phyloP scores from a whole-genome alignment of 2,329 filamentous ascomycete species.

The Aureobasidium lini region DNA sequence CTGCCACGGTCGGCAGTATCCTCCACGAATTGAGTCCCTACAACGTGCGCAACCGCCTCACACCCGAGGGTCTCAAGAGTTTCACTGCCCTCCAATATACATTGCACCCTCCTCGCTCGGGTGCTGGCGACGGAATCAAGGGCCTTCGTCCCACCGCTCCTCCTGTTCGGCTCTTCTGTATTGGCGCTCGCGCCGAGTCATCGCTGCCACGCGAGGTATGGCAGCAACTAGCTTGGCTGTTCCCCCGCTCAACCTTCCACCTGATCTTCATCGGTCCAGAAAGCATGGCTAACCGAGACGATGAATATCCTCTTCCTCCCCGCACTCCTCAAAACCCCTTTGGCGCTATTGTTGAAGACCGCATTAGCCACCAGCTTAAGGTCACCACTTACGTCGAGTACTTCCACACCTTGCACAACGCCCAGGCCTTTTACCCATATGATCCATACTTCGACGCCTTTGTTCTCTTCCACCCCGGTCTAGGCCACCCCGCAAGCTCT shows the following conservation, averaged over 20 bases:
- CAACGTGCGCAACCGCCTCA: slow-evolving; percentile 70
- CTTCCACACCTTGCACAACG: slow-evolving; percentile 91
- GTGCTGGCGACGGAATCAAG: slow-evolving; percentile 65
- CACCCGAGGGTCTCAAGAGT: slow-evolving; percentile 84
- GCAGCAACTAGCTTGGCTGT: slow-evolving; percentile 89
- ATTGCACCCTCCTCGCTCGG: slow-evolving; percentile 76
- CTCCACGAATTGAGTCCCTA: slow-evolving; percentile 94
- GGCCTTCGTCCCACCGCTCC: slow-evolving; percentile 78
- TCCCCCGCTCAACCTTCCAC: slow-evolving; percentile 85
- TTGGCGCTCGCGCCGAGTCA: slow-evolving; percentile 94
- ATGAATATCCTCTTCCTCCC: slow-evolving; percentile 83
- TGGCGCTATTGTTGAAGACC: slow-evolving; percentile 87
- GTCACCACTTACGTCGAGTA: slow-evolving; percentile 97
- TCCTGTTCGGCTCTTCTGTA: slow-evolving; percentile 82
- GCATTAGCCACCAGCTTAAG: slow-evolving; percentile 82
- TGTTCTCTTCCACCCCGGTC: slow-evolving; percentile 90
- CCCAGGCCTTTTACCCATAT: slow-evolving; percentile 84
- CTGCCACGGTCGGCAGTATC: slow-evolving; percentile 82
- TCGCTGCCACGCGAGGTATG: slow-evolving; percentile 89
- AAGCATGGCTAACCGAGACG: slow-evolving; percentile 87
- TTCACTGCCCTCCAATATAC: slow-evolving; percentile 85
- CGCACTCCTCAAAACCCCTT: slow-evolving; percentile 83
- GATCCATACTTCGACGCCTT: slow-evolving; percentile 99
- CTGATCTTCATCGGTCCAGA: slow-evolving; percentile 93
- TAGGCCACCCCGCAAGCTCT: slow-evolving; percentile 86